Conservation (phyloP, 1,284 basidiomycete genomes). For the Microbotryum intermedium region DNA sequence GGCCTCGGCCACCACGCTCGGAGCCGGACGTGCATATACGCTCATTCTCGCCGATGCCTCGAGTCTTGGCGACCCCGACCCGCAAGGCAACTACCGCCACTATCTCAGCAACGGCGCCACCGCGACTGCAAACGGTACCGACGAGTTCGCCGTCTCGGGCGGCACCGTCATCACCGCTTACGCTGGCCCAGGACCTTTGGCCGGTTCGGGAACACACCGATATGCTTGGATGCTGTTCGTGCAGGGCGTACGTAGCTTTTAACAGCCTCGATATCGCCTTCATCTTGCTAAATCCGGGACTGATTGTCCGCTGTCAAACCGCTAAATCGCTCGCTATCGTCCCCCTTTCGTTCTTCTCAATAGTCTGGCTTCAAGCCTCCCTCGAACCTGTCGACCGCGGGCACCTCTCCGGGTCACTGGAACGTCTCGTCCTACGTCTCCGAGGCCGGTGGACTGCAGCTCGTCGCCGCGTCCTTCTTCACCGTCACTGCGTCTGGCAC, state of each 20-base stretch:
- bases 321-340: too few species aligned
- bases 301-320: too few species aligned
- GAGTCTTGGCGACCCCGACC: constrained; percentile 11
- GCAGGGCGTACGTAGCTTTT: constrained; percentile 48
- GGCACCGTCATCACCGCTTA: constrained; percentile 49
- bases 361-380: constrained; percentile 54
- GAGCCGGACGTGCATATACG: constrained; percentile 43
- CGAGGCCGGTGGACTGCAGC: constrained; percentile 35
- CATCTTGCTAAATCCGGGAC: too few species aligned
- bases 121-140: constrained; percentile 37
- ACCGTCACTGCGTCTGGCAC: constrained; percentile 43
- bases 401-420: constrained; percentile 49
- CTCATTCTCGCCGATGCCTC: constrained; percentile 59
- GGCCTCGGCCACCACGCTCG: neutral
- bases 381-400: constrained; percentile 46
- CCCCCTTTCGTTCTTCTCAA: too few species aligned
- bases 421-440: constrained; percentile 39
- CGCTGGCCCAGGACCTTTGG: constrained; percentile 52
- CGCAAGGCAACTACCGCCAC: constrained; percentile 46
- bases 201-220: constrained; percentile 35
- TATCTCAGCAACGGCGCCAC: constrained; percentile 66
- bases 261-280: too few species aligned
- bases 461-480: constrained; percentile 54
- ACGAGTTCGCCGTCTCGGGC: constrained; percentile 15
- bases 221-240: constrained; percentile 59